phyloP scores from a whole-genome alignment of 345 rosid genomes.

The Jatropha curcas region DNA sequence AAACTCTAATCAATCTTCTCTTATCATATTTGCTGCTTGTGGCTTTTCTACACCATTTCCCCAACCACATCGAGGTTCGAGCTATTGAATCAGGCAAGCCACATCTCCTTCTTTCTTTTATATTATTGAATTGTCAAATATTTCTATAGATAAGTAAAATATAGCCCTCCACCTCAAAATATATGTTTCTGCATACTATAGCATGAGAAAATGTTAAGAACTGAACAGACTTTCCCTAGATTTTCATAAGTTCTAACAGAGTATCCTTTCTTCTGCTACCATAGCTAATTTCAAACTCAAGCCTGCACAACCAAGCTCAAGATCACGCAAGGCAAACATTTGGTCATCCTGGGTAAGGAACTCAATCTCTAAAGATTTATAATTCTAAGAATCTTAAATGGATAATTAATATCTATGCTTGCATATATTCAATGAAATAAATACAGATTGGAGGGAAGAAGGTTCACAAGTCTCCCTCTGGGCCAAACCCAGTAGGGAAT shows the following conservation, averaged over 20 bases:
- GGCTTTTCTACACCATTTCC: constrained; percentile 25
- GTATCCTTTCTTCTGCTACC: background rate
- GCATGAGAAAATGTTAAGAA: background rate
- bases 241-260: background rate
- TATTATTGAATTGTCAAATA: background rate
- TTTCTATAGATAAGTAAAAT: background rate
- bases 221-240: background rate
- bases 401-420: background rate
- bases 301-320: constrained; percentile 26
- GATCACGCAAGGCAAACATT: constrained; percentile 21
- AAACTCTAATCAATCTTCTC: constrained; percentile 30
- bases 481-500: constrained; percentile 50
- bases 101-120: constrained; percentile 4
- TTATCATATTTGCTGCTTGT: constrained; percentile 40
- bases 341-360: constrained; percentile 39
- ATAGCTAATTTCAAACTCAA: constrained; percentile 38
- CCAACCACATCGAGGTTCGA: constrained; percentile 31
- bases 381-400: background rate
- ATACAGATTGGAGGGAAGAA: constrained; percentile 43
- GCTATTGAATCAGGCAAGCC: constrained; percentile 49
- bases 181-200: no score
- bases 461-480: constrained; percentile 43
- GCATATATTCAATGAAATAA: constrained; percentile 15
- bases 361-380: background rate
- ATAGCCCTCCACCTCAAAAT: background rate